A percentile compares a stretch with the other conserved stretches of the same genome.
phyloP scores from a whole-genome alignment of 2,329 filamentous ascomycete genomes.

The Ceratocystis smalleyi region DNA sequence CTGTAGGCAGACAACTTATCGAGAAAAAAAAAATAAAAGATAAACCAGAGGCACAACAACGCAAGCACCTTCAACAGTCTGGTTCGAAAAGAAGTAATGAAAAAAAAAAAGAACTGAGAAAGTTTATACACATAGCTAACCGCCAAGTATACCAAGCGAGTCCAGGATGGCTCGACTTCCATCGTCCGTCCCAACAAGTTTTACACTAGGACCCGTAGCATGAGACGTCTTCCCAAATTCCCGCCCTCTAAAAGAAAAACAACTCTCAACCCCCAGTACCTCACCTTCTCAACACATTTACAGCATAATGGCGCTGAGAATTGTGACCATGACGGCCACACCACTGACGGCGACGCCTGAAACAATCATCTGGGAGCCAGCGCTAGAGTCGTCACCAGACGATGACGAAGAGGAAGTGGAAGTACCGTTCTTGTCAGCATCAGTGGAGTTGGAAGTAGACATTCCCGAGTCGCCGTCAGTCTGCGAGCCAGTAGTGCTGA shows the following conservation, averaged over 20 bases:
- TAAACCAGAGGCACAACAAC: background rate
- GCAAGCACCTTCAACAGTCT: background rate
- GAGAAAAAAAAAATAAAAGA: background rate
- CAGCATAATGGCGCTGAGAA: constrained; percentile 28
- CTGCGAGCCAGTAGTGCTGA: constrained; percentile 39
- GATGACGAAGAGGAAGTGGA: constrained; percentile 19
- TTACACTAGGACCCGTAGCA: background rate
- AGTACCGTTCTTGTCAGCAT: constrained; percentile 20
- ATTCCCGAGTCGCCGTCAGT: constrained; percentile 32
- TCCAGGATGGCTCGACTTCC: background rate
- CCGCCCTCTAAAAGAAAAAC: background rate
- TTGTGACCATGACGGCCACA: constrained; percentile 25
- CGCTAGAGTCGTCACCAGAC: constrained; percentile 20
- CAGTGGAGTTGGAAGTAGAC: constrained; percentile 29
- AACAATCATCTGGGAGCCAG: constrained; percentile 21
- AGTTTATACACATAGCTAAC: constrained; percentile 16
- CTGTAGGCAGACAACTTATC: background rate
- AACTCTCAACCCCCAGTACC: background rate
- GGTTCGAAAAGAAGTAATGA: background rate
- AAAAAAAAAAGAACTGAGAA: constrained; percentile 5
- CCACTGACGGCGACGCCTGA: constrained; percentile 24
- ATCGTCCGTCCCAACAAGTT: background rate
- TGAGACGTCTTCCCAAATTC: background rate
- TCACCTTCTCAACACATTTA: constrained; percentile 20
- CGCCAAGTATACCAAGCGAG: background rate